Base-by-base conservation (phyloP, 2,329 filamentous ascomycete genomes). In the Cryphonectria carpinicola region DNA sequence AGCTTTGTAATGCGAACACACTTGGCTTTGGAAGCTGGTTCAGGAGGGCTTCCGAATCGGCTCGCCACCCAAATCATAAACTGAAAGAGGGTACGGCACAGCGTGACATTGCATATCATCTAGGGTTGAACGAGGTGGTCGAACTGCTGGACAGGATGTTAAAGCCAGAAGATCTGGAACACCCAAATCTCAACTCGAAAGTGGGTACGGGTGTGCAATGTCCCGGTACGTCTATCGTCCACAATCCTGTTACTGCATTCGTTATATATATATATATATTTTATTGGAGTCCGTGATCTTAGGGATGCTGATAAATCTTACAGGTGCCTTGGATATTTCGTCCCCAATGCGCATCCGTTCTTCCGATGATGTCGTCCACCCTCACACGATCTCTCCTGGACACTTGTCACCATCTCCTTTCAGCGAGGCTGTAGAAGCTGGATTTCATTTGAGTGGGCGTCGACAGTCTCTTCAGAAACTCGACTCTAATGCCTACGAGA, bases 371-470 rank as follows among this genome's bases (percentile, higher is more conserved):
- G 58, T 68, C 41, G 66, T 68, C 0, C 66, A 68, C n/a, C 66
- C 66, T 19, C 66, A 68, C 32, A 68, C 66, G 7, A 68, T 68
- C 43, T 68, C 66, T 7, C 66, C 66, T 14, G 66, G 66, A 13
- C 66, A 68, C 5, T 46, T 68, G 28, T 28, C 63, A 25, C 58
- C 61, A 28, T 68, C 66, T 19, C 66, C 66, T 19, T 32, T 68
- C 58, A 64, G 66, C 13, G 66, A 68, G 66, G 66, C 66, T 22
- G 66, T 68, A n/a, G 58, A 68, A 22, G 39, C 58, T n/a, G 66
- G 66, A 25, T 64, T 68, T 28, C 66, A 68, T 43, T 22, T 83
- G 5, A n/a, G 19, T 49, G 46, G 46, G 17, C 46, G 19, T n/a
- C 46, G 46, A 11, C 46, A 49, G 46, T 49, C 46, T 49, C 8